These are phyloP conservation scores for Allium fistulosum DNA, from an alignment of 106 monocot species.

Conservation along the genomic window DNA sequence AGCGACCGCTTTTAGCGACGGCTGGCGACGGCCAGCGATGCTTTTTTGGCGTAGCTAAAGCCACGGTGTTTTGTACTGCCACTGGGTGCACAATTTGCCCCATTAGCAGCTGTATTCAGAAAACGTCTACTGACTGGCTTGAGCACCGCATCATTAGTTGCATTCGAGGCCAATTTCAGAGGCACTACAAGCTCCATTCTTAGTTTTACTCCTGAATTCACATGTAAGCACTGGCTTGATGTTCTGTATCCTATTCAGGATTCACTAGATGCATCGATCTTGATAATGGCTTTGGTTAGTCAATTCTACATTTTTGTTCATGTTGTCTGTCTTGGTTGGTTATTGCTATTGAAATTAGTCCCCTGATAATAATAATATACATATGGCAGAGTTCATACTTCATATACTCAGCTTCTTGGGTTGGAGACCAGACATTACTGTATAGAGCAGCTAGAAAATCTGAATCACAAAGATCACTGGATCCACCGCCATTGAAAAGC, in stretches of 20 bases:
- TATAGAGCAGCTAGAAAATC: conserved; percentile 48
- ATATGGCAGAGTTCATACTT: conserved; percentile 38
- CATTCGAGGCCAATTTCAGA: conserved; percentile 76
- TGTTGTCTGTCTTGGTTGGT: no score
- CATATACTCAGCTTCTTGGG: conserved; percentile 82
- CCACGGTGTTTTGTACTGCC: no score
- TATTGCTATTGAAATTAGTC: no score
- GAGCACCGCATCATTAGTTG: conserved; percentile 43
- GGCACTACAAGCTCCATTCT: conserved; percentile 79
- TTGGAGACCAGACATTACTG: conserved; percentile 75
- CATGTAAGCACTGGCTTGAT: conserved; percentile 62
- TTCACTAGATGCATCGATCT: conserved; percentile 70
- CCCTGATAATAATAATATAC: no score
- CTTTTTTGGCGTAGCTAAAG: no score
- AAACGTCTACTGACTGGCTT: conserved; percentile 46
- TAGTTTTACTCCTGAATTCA: conserved; percentile 39
- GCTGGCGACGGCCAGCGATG: no score
- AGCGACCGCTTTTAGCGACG: no score
- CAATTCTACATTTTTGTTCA: neutral
- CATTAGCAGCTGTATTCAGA: conserved; percentile 31
- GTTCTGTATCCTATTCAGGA: conserved; percentile 67
- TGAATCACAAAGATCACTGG: conserved; percentile 57
- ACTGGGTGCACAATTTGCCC: neutral
- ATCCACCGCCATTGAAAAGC: conserved; percentile 38
- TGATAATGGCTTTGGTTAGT: conserved; percentile 57